Evolutionary conservation across 352 stramenopile genomes (phyloP).

Genomic region (Peronospora farinosa): DNA sequence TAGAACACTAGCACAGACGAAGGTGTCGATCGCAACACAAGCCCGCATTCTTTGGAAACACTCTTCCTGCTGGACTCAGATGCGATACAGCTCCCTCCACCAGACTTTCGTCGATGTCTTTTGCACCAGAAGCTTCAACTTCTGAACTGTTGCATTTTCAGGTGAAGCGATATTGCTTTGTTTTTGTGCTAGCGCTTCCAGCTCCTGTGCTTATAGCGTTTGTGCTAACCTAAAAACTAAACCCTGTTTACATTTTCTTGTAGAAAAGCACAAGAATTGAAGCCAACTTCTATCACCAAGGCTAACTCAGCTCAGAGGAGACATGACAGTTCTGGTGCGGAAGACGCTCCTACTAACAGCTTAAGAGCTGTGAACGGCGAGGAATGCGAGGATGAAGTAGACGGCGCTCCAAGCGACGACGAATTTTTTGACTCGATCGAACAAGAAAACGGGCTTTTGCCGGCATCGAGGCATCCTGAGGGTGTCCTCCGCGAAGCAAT

Average conservation of each 20-base stretch:
- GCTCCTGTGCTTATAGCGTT: neutral
- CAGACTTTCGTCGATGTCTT: constrained; percentile 69
- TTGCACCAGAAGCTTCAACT: constrained; percentile 79
- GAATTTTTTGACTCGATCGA: constrained; percentile 82
- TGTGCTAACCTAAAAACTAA: neutral
- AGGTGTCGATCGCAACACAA: constrained; percentile 24
- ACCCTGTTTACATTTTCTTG: neutral
- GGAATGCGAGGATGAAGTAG: constrained; percentile 19
- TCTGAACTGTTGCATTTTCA: constrained; percentile 73
- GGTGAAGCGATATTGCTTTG: constrained; percentile 16
- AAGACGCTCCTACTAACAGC: neutral
- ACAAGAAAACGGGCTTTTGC: constrained; percentile 26
- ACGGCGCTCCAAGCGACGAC: constrained; percentile 53
- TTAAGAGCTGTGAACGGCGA: neutral
- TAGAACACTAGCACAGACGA: constrained; percentile 34
- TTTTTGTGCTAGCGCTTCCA: neutral
- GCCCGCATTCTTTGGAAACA: constrained; percentile 36
- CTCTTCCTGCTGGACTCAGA: constrained; percentile 51
- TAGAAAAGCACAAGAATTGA: constrained; percentile 30
- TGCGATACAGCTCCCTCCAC: constrained; percentile 40
- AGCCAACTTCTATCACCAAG: constrained; percentile 4
- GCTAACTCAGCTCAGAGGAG: constrained; percentile 2
- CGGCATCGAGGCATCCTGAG: constrained; percentile 9
- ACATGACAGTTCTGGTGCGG: neutral
- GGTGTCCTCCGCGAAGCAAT: constrained; percentile 26